phyloP scores from a whole-genome alignment of 805 yeast genomes.

The Kregervanrija delftensis region DNA sequence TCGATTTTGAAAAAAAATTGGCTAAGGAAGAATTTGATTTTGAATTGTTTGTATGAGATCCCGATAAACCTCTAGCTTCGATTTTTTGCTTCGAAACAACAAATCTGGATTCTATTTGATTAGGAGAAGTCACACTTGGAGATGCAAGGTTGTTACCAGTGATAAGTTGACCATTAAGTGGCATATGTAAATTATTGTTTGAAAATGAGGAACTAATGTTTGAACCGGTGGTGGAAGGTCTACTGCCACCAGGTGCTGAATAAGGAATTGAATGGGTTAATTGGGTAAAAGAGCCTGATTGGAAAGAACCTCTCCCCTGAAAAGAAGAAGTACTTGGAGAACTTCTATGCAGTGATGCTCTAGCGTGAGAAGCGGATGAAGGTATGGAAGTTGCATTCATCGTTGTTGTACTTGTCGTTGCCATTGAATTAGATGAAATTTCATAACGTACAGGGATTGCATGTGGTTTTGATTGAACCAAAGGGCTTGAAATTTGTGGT shows the following conservation, averaged over 20 bases:
- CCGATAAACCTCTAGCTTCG: constrained; percentile 31
- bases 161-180: constrained; percentile 52
- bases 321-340: constrained; percentile 5
- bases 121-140: constrained; percentile 51
- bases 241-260: constrained; percentile 61
- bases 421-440: background rate
- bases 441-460: too few species aligned
- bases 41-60: constrained; percentile 12
- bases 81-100: constrained; percentile 75
- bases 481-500: too few species aligned
- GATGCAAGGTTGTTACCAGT: constrained; percentile 63
- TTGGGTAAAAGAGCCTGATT: constrained; percentile 29
- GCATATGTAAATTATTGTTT: constrained; percentile 28
- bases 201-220: constrained; percentile 10
- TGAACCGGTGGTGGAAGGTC: constrained; percentile 19
- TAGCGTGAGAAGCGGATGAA: too few species aligned
- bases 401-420: constrained; percentile 8
- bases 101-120: constrained; percentile 77
- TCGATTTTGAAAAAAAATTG: constrained; percentile 42
- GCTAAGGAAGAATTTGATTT: constrained; percentile 42
- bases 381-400: constrained; percentile 4
- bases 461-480: too few species aligned
- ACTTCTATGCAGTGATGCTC: constrained; percentile 3
- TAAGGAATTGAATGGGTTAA: constrained; percentile 62
- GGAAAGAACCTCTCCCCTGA: background rate